These are phyloP conservation scores for Eucalyptus marginata DNA, from an alignment of 345 rosid genomes.

Conservation along the genomic window DNA sequence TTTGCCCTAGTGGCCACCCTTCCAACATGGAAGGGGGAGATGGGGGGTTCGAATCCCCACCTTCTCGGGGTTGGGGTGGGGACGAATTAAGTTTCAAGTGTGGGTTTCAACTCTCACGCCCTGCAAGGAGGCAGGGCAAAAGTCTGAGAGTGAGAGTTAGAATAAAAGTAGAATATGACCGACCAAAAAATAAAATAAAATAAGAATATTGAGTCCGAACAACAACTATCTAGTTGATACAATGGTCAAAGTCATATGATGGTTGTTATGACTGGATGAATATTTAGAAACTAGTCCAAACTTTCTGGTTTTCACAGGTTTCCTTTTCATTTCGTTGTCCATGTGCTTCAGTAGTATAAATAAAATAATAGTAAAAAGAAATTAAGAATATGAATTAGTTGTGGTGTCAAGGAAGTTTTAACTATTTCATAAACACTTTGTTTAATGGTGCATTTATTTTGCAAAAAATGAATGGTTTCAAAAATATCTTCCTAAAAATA, in stretches of 20 bases:
- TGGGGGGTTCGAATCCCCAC: no score
- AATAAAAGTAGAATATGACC: no score
- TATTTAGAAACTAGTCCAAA: not conserved
- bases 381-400: not conserved
- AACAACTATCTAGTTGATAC: no score
- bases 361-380: not conserved
- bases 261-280: not conserved
- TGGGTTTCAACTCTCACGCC: no score
- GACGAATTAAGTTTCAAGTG: no score
- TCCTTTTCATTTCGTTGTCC: not conserved
- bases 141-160: no score
- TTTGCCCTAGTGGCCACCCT: no score
- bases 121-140: no score
- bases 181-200: no score
- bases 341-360: not conserved
- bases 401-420: not conserved
- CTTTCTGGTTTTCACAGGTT: not conserved
- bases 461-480: accelerated
- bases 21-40: no score
- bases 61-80: no score
- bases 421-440: not conserved
- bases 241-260: not conserved
- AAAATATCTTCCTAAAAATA: not conserved
- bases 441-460: not conserved
- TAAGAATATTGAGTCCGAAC: no score